Evolutionary conservation across 768 basidiomycete species (phyloP), one percentile per base, ranked within the genome.

Genomic region (Suillus spraguei): DNA sequence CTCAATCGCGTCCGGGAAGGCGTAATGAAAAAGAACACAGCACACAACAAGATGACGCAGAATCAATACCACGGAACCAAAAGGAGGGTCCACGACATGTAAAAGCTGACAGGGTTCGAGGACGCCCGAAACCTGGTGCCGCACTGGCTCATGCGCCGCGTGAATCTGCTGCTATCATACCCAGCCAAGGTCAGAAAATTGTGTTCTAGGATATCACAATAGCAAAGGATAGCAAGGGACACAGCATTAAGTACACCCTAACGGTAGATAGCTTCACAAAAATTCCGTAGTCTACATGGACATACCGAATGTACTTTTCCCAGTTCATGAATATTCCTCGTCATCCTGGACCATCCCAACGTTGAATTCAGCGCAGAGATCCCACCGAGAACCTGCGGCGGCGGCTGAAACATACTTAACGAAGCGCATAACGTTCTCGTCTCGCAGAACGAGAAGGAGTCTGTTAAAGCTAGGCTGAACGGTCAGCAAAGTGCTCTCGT

Each of bases 341-440:
- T 85, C 85, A 67, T 84, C 83, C 70, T 90, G 85, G 28, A 94
- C 73, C 80, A 90, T 87, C 3, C 93, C 95, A 11, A 97, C 89
- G 71, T 95, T 94, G 74, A 91, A 98, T 77, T 99, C 97, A 4
- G 88, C 90, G 66, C 89, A 93, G 13, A 98, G 79, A 73, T 99
- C 97, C 95, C 95, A 99, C 60, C 97, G 81, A 35, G 93, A 95
- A 10, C 95, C 94, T 59, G 88, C 86, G 0, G 97, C 97, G 1
- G 89, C 87, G 17, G 92, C 93, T 33, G 91, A 92, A 22, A 98
- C 86, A 70, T 99, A 99, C 74, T 98, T 99, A 66, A 96, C 94
- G 73, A 98, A 99, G 47, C 86, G 86, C 87, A 99, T 89, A 54
- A 99, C 95, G 22, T 91, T 86, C 71, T 95, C 92, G 74, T 99